phyloP scores from a whole-genome alignment of 1,284 basidiomycete species.

The Anthracocystis setariae region DNA sequence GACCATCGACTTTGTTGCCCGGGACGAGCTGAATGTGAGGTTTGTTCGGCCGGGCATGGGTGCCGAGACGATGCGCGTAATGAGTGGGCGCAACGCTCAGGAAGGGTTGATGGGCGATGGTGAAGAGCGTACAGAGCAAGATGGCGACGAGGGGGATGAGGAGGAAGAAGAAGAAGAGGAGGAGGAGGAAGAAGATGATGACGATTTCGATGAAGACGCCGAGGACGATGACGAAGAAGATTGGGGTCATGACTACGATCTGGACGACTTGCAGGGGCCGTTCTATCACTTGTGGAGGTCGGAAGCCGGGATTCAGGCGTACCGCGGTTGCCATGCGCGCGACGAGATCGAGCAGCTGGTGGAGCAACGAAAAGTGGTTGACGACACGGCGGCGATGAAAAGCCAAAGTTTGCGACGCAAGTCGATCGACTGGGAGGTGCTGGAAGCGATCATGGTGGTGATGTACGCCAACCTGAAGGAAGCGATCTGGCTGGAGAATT shows the following conservation, averaged over 20 bases:
- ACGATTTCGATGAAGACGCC: constrained; percentile 36
- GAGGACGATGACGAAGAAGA: constrained; percentile 25
- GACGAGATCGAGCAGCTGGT: constrained; percentile 24
- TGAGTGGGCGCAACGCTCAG: constrained; percentile 7
- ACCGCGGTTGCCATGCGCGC: constrained; percentile 27
- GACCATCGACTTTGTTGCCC: constrained; percentile 28
- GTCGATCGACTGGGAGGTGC: constrained; percentile 48
- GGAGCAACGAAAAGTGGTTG: no score
- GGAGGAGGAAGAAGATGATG: constrained; percentile 14
- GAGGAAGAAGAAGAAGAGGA: background rate
- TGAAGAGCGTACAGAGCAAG: background rate
- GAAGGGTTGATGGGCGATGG: background rate
- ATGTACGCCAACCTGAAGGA: constrained; percentile 55
- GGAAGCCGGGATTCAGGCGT: constrained; percentile 14
- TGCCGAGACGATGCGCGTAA: constrained; percentile 30
- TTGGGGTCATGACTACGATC: constrained; percentile 13
- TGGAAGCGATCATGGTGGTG: constrained; percentile 57
- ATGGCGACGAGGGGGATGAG: background rate
- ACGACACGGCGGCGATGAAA: no score
- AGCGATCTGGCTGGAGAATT: constrained; percentile 48
- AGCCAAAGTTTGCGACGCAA: constrained; percentile 38
- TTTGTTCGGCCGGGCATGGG: constrained; percentile 33
- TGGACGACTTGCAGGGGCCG: constrained; percentile 15
- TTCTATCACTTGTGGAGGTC: constrained; percentile 27
- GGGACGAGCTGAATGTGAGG: constrained; percentile 25